Percentiles rank a stretch among this genome's conserved stretches.
phyloP scores from a whole-genome alignment of 768 basidiomycete genomes.

The Lactarius psammicola region DNA sequence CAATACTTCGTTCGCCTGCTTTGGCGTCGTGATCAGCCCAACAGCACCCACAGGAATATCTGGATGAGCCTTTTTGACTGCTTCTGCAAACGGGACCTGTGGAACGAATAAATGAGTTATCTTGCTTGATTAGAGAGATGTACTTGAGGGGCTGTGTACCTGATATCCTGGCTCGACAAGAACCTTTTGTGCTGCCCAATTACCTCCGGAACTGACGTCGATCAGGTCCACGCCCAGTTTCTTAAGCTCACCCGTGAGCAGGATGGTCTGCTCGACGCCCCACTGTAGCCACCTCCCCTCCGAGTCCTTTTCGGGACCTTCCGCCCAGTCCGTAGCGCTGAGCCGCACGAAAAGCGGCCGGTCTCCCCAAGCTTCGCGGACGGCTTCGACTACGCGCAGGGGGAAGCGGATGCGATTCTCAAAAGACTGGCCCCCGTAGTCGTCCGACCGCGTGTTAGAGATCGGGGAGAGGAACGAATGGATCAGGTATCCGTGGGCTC shows the following conservation, averaged over 20 bases:
- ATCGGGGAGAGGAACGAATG: slow-evolving; percentile 71
- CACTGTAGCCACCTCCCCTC: slow-evolving; percentile 61
- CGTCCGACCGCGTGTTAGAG: slow-evolving; percentile 68
- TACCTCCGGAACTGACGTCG: slow-evolving; percentile 52
- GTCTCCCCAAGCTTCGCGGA: slow-evolving; percentile 56
- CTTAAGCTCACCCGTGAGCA: slow-evolving; percentile 54
- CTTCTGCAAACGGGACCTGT: slow-evolving; percentile 69
- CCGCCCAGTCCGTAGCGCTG: slow-evolving; percentile 55
- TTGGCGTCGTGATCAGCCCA: slow-evolving; percentile 66
- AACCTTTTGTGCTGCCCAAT: slow-evolving; percentile 55
- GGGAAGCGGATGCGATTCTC: slow-evolving; percentile 72
- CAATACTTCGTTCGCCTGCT: slow-evolving; percentile 60
- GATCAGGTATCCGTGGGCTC: slow-evolving; percentile 69
- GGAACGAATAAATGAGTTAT: background rate
- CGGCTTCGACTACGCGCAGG: slow-evolving; percentile 51
- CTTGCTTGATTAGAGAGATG: background rate
- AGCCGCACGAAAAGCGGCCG: slow-evolving; percentile 70
- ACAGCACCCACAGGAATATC: slow-evolving; percentile 59
- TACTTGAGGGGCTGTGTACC: slow-evolving; percentile 36
- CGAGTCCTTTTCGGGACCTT: slow-evolving; percentile 50
- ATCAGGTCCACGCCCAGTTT: slow-evolving; percentile 72
- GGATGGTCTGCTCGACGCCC: slow-evolving; percentile 75
- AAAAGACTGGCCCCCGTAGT: slow-evolving; percentile 64
- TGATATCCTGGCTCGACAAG: slow-evolving; percentile 57
- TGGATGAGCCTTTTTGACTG: slow-evolving; percentile 59